Evolutionary conservation across 2,329 filamentous ascomycete species (phyloP).

Genomic region (Aspergillus spinulosporus): DNA sequence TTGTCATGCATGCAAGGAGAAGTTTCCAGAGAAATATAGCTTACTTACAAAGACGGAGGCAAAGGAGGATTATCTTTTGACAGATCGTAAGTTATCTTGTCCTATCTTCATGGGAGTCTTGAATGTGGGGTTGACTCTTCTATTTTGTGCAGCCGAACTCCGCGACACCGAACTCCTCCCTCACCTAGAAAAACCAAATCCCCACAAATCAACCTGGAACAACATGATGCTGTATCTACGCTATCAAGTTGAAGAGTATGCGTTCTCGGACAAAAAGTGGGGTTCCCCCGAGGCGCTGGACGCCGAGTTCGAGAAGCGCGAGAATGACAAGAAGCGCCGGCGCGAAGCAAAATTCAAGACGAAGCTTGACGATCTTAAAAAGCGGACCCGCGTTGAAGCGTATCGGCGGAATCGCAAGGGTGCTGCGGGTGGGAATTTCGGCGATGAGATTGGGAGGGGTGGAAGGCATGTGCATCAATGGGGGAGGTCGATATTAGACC

Average conservation of each 20-base stretch:
- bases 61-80: conserved; percentile 90
- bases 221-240: conserved; percentile 98
- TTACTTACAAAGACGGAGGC: conserved; percentile 96
- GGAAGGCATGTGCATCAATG: conserved; percentile 89
- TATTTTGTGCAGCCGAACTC: conserved; percentile 67
- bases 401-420: conserved; percentile 70
- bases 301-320: conserved; percentile 79
- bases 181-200: conserved; percentile 85
- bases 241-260: conserved; percentile 92
- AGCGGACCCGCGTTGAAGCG: conserved; percentile 86
- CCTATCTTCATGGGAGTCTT: background rate
- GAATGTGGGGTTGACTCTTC: background rate
- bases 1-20: conserved; percentile 85
- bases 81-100: conserved; percentile 67
- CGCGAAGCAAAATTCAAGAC: conserved; percentile 91
- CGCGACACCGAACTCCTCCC: conserved; percentile 83
- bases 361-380: conserved; percentile 87
- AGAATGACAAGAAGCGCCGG: conserved; percentile 75
- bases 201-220: conserved; percentile 94
- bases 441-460: conserved; percentile 68
- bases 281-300: conserved; percentile 82
- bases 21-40: conserved; percentile 86
- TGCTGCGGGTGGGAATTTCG: conserved; percentile 60
- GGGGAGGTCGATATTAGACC: conserved; percentile 59
- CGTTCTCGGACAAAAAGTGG: conserved; percentile 81